Percentiles rank a stretch among this genome's conserved stretches.
phyloP scores from a whole-genome alignment of 768 basidiomycete genomes.

The Mycena rosella region DNA sequence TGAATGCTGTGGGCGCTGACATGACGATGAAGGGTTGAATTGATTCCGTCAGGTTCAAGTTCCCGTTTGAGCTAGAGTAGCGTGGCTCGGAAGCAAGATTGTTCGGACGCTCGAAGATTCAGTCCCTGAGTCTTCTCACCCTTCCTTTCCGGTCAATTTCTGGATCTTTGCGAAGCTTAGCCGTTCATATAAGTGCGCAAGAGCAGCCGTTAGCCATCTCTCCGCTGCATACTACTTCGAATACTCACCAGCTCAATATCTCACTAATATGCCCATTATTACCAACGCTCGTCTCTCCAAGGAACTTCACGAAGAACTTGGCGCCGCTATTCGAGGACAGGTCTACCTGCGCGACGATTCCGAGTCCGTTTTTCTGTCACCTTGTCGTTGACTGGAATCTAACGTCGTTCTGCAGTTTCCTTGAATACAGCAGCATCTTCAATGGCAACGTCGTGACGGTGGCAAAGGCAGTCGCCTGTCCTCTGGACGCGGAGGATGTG shows the following conservation, averaged over 20 bases:
- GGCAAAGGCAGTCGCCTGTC: slow-evolving; percentile 77
- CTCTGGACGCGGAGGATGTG: slow-evolving; percentile 84
- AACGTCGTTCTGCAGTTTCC: slow-evolving; percentile 51
- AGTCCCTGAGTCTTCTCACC: slow-evolving; percentile 3
- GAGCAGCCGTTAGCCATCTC: slow-evolving; percentile 15
- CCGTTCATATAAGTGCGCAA: slow-evolving; percentile 19
- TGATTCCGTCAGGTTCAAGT: too few relatives aligned
- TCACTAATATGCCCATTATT: slow-evolving; percentile 23
- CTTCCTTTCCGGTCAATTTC: not conserved
- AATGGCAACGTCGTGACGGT: slow-evolving; percentile 78
- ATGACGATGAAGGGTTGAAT: not conserved
- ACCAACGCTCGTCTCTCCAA: slow-evolving; percentile 40
- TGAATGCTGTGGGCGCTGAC: too few relatives aligned
- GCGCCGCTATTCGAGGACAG: slow-evolving; percentile 59
- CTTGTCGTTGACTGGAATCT: not conserved
- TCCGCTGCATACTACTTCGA: not conserved
- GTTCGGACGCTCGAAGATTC: not conserved
- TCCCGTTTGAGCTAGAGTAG: too few relatives aligned
- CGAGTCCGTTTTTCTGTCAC: slow-evolving; percentile 47
- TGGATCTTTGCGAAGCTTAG: slow-evolving; percentile 12
- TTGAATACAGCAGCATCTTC: slow-evolving; percentile 70
- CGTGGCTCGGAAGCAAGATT: not conserved
- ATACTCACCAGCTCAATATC: not conserved
- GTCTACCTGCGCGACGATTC: slow-evolving; percentile 59
- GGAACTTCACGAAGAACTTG: slow-evolving; percentile 60